Evolutionary conservation across 2,329 filamentous ascomycete genomes (phyloP), one percentile per base, ranked within the genome.

Genomic region (Teratosphaeria pseudoeucalypti): DNA sequence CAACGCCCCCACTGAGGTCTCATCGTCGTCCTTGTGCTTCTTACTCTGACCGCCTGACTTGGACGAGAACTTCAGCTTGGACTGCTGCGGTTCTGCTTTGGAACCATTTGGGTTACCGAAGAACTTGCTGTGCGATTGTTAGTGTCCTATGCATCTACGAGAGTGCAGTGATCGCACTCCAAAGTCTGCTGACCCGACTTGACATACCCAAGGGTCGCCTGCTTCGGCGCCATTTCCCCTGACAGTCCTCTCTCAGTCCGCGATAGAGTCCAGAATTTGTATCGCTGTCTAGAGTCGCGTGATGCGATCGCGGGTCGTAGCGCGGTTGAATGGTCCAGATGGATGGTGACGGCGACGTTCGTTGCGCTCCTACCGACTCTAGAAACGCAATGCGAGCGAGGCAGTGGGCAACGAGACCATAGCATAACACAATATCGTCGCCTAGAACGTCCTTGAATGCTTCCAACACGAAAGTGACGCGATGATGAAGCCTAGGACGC

Each of bases 141-240:
- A 52, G 19, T 29, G 27, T 32, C 19, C 2, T 47, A 16, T 19
- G 11, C n/a, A 26, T 27, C 29, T 29, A 55, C 55, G 19, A 34
- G 23, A 56, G 16, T 16, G 11, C 37, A 56, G 58, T n/a, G 52
- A 59, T 74, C 78, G 74, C 84, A 91, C 88, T 86, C 83, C 74
- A 92, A 77, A 67, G 86, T 90, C 71, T 81, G 84, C 79, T 92
- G 89, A 64, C 81, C 80, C 68, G 85, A 77, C 75, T 84, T 86
- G 63, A 92, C 90, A 77, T 94, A 95, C 91, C 89, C 89, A 74
- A 95, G 77, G 62, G 89, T 95, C 69, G 88, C 85, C 77, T 95
- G 90, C 73, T 89, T 91, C 23, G 77, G 77, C 56, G 77, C 66
- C 78, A 80, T 80, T 52, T 34, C 68, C 58, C 56, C 57, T n/a